Evolutionary conservation across 192 early-diverging fungal species (phyloP), one percentile per base, ranked within the genome.

Genomic region (Podila horticola): DNA sequence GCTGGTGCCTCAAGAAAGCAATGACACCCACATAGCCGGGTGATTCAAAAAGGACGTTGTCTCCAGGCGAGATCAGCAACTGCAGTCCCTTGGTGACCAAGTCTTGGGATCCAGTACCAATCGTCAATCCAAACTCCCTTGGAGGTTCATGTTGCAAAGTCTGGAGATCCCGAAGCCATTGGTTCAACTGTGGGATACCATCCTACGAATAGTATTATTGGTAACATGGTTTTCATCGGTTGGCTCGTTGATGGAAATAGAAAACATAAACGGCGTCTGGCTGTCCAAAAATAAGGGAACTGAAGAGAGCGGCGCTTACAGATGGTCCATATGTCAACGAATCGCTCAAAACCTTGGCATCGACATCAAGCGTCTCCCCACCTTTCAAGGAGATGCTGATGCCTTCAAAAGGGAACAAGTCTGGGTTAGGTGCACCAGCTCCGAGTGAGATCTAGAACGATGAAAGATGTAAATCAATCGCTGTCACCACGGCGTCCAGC

Each of bases 341-440:
- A 5, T 82, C 74, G 33, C 73, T 74, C 2, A 94, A 84, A 2
- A 86, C 50, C 13, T 88, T 70, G 3, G 86, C 75, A 61, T 91
- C 89, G 10, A 91, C 83, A 17, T 91, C 83, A 4, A 92, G 87
- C 26, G 86, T 86, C 24, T 89, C 87, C 26, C 89, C 86, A 9
- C 79, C 82, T n/a, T 90, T 89, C 2, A 92, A 83, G 0, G 75
- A 84, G 31, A 90, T 76, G 22, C 65, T 79, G 31, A 94, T 81
- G 13, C 83, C 79, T 9, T 75, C 86, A 64, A 92, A 89, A 11
- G 93, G 92, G 64, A 93, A 94, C 8, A 92, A 90, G 29, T 64
- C 71, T 0, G 88, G 84, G 62, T 93, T 92, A 6, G 93, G 93
- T 45, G 91, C 83, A 1, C 93, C 93, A 3, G 91, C 92, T 12